Base-by-base conservation (phyloP, 1,284 basidiomycete genomes). In the Sporisorium graminicola region DNA sequence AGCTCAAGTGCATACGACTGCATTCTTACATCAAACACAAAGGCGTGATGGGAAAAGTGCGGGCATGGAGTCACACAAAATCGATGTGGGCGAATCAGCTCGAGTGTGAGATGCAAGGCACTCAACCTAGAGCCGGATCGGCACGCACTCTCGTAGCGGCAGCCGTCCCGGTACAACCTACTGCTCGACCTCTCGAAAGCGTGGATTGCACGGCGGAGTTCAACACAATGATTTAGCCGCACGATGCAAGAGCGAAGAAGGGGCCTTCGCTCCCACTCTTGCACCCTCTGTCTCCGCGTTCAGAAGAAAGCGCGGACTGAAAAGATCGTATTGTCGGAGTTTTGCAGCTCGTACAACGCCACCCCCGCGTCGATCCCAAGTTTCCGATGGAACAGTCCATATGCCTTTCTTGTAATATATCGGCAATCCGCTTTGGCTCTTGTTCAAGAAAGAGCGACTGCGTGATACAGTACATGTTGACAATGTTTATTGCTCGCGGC, bases 281-380 rank as follows among this genome's bases (percentile, higher is more conserved):
- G 12, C 40, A 16, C 40, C 7, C 42, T 26, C 24, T 26, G 10
- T 53, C 51, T 53, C 27, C 24, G 49, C 35, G 26, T 44, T 43
- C 26, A 59, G 50, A 52, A 42, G 50, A 53, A 53, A 40, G 31
- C 35, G 7, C 33, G 33, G 33, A 7, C 20, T 40, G 20, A 10
- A 18, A 18, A 37, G 5, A 14, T 33, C 22, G 31, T 33, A 44
- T 53, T n/a, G 37, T 40, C 37, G 37, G 46, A 62, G 43, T 62
- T 61, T 53, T 33, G 29, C 12, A 55, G 14, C 18, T 35, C 16
- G 18, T 33, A 5, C 9, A 24, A 54, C 37, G 56, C 49, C 43
- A 27, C 57, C 64, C 52, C 64, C 64, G 57, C 46, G 50, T 59
- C 57, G 64, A 59, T 59, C 29, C 14, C 24, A 13, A 46, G 13